These are phyloP conservation scores for Heimioporus retisporus DNA, from an alignment of 1,284 basidiomycete species.

Conservation along the genomic window DNA sequence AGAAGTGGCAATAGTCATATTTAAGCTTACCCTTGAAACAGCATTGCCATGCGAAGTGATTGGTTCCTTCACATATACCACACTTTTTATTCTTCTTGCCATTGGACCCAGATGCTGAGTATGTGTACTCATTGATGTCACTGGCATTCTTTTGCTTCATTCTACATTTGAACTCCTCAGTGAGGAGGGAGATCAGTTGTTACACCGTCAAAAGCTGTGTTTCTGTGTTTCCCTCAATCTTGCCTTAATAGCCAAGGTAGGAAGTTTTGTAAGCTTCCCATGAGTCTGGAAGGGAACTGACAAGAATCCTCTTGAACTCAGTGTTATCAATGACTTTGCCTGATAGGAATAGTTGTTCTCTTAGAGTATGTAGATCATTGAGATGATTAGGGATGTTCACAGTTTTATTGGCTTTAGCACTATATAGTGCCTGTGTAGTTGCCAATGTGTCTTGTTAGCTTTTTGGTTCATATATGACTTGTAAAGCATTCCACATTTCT, in stretches of 20 bases:
- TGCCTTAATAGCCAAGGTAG: neutral
- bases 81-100: neutral
- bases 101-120: neutral
- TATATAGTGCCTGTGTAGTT: neutral
- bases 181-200: neutral
- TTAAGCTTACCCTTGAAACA: slow-evolving; percentile 2
- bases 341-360: neutral
- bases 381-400: neutral
- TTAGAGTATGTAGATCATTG: too few relatives aligned
- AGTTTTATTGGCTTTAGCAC: neutral
- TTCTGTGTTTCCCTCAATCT: neutral
- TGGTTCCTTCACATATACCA: neutral
- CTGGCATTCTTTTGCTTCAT: too few relatives aligned
- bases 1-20: neutral
- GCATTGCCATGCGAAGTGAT: neutral
- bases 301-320: neutral
- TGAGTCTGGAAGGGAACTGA: too few relatives aligned
- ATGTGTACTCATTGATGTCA: neutral
- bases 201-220: neutral
- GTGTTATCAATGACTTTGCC: neutral
- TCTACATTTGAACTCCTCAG: neutral
- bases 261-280: neutral
- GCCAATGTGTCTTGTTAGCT: neutral
- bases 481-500: neutral
- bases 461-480: neutral